phyloP scores from a whole-genome alignment of 768 basidiomycete species.

The Cantharellus cinnabarinus region DNA sequence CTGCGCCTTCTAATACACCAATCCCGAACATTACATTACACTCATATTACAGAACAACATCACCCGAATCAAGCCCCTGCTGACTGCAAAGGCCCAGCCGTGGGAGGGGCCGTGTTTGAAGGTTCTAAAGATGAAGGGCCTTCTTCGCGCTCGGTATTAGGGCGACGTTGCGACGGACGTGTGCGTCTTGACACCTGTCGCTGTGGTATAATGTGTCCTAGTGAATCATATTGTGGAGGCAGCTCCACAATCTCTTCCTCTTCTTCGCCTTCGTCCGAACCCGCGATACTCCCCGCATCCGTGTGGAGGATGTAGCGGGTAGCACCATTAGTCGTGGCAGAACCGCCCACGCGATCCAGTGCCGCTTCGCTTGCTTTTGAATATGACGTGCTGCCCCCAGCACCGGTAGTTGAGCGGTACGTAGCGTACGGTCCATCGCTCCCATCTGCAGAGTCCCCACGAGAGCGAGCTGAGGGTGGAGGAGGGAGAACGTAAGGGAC shows the following conservation, averaged over 20 bases:
- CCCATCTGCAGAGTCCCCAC: neutral
- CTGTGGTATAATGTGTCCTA: neutral
- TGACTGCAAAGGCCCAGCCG: too few species aligned
- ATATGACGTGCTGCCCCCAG: neutral
- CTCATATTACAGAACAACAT: too few species aligned
- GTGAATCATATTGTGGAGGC: slow-evolving; percentile 6
- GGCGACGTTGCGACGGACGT: neutral
- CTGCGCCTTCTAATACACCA: too few species aligned
- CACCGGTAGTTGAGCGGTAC: neutral
- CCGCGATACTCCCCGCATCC: slow-evolving; percentile 4
- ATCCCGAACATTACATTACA: too few species aligned
- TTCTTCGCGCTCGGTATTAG: neutral
- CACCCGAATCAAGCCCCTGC: too few species aligned
- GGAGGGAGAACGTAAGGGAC: slow-evolving; percentile 7
- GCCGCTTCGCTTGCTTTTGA: neutral
- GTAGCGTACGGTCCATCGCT: neutral
- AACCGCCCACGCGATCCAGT: neutral
- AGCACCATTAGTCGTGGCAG: slow-evolving; percentile 2
- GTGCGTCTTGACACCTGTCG: neutral
- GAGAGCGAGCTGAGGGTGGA: neutral
- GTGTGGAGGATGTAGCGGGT: slow-evolving; percentile 7
- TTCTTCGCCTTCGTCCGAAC: slow-evolving; percentile 4
- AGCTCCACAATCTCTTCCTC: slow-evolving; percentile 7
- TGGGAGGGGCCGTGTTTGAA: too few species aligned
- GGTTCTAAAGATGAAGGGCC: neutral